These are phyloP conservation scores for Emmonsiellopsis sp. DNA, from an alignment of 2,329 filamentous ascomycete genomes.

Conservation along the genomic window DNA sequence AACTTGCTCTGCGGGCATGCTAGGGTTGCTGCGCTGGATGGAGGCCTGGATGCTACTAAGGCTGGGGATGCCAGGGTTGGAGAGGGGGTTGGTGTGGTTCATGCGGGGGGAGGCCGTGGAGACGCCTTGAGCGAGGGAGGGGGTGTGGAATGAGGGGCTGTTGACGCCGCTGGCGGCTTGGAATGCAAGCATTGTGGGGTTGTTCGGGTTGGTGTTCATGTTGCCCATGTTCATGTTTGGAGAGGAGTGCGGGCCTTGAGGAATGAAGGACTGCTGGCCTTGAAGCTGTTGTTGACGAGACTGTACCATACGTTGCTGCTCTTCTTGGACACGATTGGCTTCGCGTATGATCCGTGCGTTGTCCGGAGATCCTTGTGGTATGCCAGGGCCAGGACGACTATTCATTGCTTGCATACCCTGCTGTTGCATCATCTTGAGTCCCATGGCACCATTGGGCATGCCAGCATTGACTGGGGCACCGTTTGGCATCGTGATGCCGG, in stretches of 20 bases:
- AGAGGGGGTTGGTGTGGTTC: slow-evolving; percentile 40
- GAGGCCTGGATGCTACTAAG: slow-evolving; percentile 46
- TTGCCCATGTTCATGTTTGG: slow-evolving; percentile 36
- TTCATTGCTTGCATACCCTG: slow-evolving; percentile 44
- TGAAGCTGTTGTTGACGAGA: slow-evolving; percentile 33
- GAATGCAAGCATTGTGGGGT: slow-evolving; percentile 35
- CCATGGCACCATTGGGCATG: slow-evolving; percentile 46
- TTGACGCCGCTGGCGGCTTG: slow-evolving; percentile 32
- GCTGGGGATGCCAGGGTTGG: slow-evolving; percentile 41
- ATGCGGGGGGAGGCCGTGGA: slow-evolving; percentile 39
- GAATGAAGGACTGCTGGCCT: slow-evolving; percentile 31
- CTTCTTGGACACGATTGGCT: slow-evolving; percentile 37
- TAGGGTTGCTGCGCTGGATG: slow-evolving; percentile 42
- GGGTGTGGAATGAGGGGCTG: slow-evolving; percentile 35
- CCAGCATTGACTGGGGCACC: slow-evolving; percentile 38
- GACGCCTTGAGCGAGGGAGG: slow-evolving; percentile 27
- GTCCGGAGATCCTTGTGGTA: slow-evolving; percentile 46
- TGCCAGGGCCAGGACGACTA: slow-evolving; percentile 29
- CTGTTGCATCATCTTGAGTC: slow-evolving; percentile 46
- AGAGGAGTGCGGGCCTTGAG: slow-evolving; percentile 34
- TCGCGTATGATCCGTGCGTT: slow-evolving; percentile 39
- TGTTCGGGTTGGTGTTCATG: slow-evolving; percentile 31
- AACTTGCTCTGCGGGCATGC: slow-evolving; percentile 45
- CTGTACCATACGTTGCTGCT: slow-evolving; percentile 53
- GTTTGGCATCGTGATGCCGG: slow-evolving; percentile 32